Base-by-base conservation (phyloP, 2,329 filamentous ascomycete genomes). In the Cercospora sojina region DNA sequence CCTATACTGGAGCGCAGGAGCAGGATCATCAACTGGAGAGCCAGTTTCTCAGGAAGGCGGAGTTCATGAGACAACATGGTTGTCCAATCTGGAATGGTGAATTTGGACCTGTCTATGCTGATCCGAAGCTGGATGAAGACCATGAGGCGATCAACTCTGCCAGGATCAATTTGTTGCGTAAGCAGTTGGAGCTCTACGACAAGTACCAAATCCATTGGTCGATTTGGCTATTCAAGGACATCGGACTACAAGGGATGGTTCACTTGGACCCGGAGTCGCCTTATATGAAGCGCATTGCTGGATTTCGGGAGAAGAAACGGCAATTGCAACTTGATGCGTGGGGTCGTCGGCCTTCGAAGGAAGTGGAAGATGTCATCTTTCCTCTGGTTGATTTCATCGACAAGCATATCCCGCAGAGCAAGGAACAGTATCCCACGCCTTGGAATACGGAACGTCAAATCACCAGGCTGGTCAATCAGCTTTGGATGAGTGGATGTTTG, bases 261-360 rank as follows among this genome's bases (percentile, higher is more conserved):
- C 68, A 74, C 53, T 32, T 68, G n/a, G 59, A 69, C 47, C 69
- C 69, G 8, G 47, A 65, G 8, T 68, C 69, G 10, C 58, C 70
- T 9, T 77, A 85, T 76, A 85, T 86, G 74, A 78, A 79, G 23
- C 80, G 83, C 2, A 81, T 88, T 49, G 72, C 79, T 18, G 80
- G 82, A 0, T 86, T 88, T 62, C 73, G 88, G 0, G 80, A 82
- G 57, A 88, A 87, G 78, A 88, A 88, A 73, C 79, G 82, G 8
- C 71, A 73, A 0, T 77, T 86, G 2, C 83, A 84, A 25, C 77
- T 87, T 2, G 86, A 88, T 72, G 82, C 81, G 16, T 88, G 86
- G 86, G 86, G 84, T 0, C 76, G 79, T 51, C 75, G 77, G 41
- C 79, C 73, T 2, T 71, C 64, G 18, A 70, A 68, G 32, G 64